Evolutionary conservation across 176 grass and related monocot species (phyloP), one percentile per base, ranked within the genome.

Genomic region (Phoenix dactylifera): DNA sequence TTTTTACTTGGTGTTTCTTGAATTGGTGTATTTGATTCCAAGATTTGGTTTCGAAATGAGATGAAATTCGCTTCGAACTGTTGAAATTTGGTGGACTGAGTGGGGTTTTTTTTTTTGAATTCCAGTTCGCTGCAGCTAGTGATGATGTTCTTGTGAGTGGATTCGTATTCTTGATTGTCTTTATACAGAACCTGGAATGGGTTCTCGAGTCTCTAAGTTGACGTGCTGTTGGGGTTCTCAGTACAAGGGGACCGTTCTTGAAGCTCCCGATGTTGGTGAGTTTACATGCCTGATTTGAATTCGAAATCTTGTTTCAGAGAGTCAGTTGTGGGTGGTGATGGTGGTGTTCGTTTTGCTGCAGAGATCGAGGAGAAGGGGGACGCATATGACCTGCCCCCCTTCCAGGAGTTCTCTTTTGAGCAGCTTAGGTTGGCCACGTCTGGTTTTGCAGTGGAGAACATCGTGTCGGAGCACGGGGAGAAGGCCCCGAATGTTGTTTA

Each of bases 401-500:
- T 97, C 73, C 87, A 88, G 74, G 93, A 97, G 63, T 97, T 85
- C 73, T 70, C 93, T 24, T 84, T 97, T 22, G 87, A 97, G 66
- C 87, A 97, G 81, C 63, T 97, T 59, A 62, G 93, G 14, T 66
- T 97, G 12, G 93, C 93, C 3, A 97, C 93, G 4, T 82, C 87
- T 0, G 93, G 93, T 5, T 97, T 97, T 20, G 87, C 87, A 0
- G 75, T 77, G 1, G 87, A 90, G 65, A 97, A 97, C 69, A 91
- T 91, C 29, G 93, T 97, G 17, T 97, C 93, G 1, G 93, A 97
- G 78, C 87, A 91, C 0, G 93, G 93, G 3, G 93, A 91, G 78
- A 97, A 97, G 78, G 93, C 93, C 5, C 93, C 93, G 55, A 97
- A 97, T 79, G 93, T 97, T 10, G 87, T 97, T 2, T 97, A 91